Percentiles rank a stretch among this genome's conserved stretches.
Conservation (phyloP, 2,329 filamentous ascomycete species). For the Sarocladium brachiariae region DNA sequence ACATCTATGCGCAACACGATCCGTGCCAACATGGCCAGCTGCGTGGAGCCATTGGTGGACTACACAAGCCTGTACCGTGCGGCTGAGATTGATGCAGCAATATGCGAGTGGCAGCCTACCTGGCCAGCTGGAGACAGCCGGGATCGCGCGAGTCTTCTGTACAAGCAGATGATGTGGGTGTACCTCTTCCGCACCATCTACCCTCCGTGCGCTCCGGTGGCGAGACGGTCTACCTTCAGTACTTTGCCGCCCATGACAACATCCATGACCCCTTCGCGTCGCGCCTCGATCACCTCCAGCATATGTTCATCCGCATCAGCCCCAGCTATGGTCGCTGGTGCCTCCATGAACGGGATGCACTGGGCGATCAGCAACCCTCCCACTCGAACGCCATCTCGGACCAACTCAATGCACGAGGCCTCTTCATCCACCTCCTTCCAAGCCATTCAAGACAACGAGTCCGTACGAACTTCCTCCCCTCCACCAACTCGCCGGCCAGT, state of each 20-base stretch:
- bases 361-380: slow-evolving; percentile 25
- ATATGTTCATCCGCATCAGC: slow-evolving; percentile 18
- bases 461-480: slow-evolving; percentile 20
- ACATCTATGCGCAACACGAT: slow-evolving; percentile 70
- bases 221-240: slow-evolving; percentile 24
- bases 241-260: slow-evolving; percentile 16
- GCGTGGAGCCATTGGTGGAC: slow-evolving; percentile 62
- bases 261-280: slow-evolving; percentile 18
- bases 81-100: slow-evolving; percentile 66
- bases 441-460: slow-evolving; percentile 9
- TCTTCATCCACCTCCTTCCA: slow-evolving; percentile 14
- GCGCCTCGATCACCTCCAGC: slow-evolving; percentile 29
- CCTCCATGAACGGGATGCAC: slow-evolving; percentile 12
- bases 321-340: slow-evolving; percentile 12
- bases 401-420: slow-evolving; percentile 34
- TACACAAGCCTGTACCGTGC: slow-evolving; percentile 67
- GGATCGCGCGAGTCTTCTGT: slow-evolving; percentile 48
- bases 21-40: slow-evolving; percentile 54
- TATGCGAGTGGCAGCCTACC: slow-evolving; percentile 65
- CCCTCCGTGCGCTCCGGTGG: slow-evolving; percentile 35
- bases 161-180: slow-evolving; percentile 61
- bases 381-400: slow-evolving; percentile 29
- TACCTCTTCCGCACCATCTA: slow-evolving; percentile 57
- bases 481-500: slow-evolving; percentile 39
- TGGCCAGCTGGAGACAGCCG: slow-evolving; percentile 53